Evolutionary conservation across 163 green algal species (phyloP).

Genomic region (Smithsoniella earleae): DNA sequence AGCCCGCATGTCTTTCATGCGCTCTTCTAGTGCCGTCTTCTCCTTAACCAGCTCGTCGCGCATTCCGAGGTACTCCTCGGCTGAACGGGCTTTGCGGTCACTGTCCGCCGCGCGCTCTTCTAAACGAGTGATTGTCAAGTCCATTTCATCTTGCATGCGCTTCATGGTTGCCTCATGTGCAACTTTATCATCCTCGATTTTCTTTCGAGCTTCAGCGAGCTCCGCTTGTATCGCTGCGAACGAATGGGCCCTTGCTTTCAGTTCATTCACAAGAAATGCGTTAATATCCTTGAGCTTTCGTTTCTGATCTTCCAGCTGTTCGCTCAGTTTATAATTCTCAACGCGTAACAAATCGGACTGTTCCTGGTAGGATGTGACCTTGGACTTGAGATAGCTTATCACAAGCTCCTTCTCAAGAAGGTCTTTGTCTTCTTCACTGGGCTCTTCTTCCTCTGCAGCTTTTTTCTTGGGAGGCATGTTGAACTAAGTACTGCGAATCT

Average conservation of each 20-base stretch:
- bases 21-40: constrained; percentile 37
- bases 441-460: constrained; percentile 39
- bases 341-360: constrained; percentile 47
- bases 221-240: constrained; percentile 34
- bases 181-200: constrained; percentile 44
- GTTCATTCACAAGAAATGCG: constrained; percentile 64
- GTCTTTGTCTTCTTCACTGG: constrained; percentile 46
- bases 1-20: constrained; percentile 31
- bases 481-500: too few species aligned
- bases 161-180: too few species aligned
- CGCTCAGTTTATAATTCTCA: constrained; percentile 51
- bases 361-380: constrained; percentile 52
- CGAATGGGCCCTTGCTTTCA: constrained; percentile 42
- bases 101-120: constrained; percentile 2
- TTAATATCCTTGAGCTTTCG: constrained; percentile 69
- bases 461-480: constrained; percentile 56
- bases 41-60: constrained; percentile 31
- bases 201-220: constrained; percentile 41
- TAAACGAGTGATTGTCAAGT: not conserved
- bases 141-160: not conserved
- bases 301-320: constrained; percentile 60
- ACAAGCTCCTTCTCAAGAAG: constrained; percentile 64
- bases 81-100: constrained; percentile 27
- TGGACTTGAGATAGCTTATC: constrained; percentile 57
- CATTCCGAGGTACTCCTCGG: not conserved